Evolutionary conservation across 1,139 yeast species (phyloP).

Genomic region (Zygoascus sp.): DNA sequence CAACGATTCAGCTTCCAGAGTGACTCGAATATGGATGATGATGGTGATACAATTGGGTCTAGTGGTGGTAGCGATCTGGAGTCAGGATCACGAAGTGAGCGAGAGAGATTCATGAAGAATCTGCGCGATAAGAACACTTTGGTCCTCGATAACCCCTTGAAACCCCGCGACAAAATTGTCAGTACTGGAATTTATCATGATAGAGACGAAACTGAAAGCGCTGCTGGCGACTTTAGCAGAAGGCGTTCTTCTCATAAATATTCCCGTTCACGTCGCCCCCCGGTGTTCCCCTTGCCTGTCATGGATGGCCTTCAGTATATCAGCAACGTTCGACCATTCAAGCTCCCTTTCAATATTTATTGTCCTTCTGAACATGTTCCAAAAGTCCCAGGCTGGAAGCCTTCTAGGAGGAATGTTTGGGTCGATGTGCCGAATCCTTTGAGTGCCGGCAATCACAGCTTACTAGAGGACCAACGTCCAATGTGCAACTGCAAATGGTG

Average conservation of each 20-base stretch:
- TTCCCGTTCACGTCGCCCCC: conserved; percentile 10
- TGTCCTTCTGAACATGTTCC: conserved; percentile 32
- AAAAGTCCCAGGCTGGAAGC: conserved; percentile 31
- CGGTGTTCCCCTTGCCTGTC: conserved; percentile 26
- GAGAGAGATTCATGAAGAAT: conserved; percentile 1
- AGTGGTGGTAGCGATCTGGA: conserved; percentile 1
- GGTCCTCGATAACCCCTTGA: neutral
- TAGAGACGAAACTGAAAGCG: neutral
- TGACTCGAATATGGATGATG: conserved; percentile 22
- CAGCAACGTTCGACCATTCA: conserved; percentile 25
- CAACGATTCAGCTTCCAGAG: neutral
- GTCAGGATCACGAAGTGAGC: neutral
- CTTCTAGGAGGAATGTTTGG: conserved; percentile 30
- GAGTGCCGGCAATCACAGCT: conserved; percentile 2
- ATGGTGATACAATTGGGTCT: conserved; percentile 12
- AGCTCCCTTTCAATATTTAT: conserved; percentile 35
- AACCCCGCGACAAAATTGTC: conserved; percentile 5
- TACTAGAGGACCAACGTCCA: conserved; percentile 20
- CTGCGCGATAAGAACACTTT: neutral
- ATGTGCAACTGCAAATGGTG: conserved; percentile 32
- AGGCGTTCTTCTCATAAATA: conserved; percentile 2
- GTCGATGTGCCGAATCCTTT: conserved; percentile 27
- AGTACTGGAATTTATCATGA: conserved; percentile 15
- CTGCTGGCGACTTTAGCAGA: conserved; percentile 1
- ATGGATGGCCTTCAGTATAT: conserved; percentile 17